Conservation (phyloP, 495 filamentous ascomycete genomes). For the Penicillium paradoxum region DNA sequence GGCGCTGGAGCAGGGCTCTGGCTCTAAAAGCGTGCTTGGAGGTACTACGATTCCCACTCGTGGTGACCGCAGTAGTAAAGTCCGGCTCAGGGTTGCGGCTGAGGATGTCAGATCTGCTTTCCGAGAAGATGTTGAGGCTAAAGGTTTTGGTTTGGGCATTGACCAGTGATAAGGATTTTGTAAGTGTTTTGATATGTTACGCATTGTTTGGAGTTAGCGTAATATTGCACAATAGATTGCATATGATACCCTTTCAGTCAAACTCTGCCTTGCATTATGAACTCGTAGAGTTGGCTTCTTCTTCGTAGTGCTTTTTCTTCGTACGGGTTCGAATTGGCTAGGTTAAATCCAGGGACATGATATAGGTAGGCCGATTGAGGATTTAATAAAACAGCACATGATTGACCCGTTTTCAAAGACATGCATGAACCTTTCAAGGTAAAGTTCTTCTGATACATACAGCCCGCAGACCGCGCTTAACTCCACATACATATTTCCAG, state of each 20-base stretch:
- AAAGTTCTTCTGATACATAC: background rate
- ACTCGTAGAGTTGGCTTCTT: background rate
- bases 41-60: conserved; percentile 45
- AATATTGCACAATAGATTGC: conserved; percentile 10
- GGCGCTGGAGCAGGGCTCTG: conserved; percentile 61
- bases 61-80: conserved; percentile 79
- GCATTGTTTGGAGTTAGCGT: conserved; percentile 14
- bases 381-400: background rate
- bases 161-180: conserved; percentile 22
- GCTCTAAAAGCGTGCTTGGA: conserved; percentile 27
- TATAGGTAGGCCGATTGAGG: background rate
- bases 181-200: background rate
- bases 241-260: conserved; percentile 28
- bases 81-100: conserved; percentile 77
- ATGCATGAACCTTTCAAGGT: conserved; percentile 1
- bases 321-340: background rate
- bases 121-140: conserved; percentile 81
- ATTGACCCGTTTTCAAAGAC: background rate
- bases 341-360: background rate
- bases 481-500: conserved; percentile 26
- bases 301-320: background rate
- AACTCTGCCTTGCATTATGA: background rate
- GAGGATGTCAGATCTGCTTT: conserved; percentile 88
- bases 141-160: conserved; percentile 56
- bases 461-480: conserved; percentile 23